These are phyloP conservation scores for Aegle marmelos DNA, from an alignment of 345 rosid genomes.

Conservation along the genomic window DNA sequence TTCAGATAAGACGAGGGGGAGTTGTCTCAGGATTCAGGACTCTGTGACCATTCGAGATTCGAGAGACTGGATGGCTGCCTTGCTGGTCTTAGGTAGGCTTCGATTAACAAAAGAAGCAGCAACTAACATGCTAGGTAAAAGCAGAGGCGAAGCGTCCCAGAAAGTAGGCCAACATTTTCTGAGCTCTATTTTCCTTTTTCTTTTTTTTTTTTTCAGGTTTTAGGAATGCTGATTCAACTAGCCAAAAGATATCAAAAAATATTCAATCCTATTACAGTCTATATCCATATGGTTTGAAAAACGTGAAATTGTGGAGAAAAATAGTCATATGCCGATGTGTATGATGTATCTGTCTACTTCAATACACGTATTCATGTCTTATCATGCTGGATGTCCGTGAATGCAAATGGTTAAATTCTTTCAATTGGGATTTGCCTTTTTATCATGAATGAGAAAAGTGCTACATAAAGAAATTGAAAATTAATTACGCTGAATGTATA, in stretches of 20 bases:
- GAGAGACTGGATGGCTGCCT: too few species aligned
- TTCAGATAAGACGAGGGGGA: not conserved
- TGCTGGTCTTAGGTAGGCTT: not conserved
- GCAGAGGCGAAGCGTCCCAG: not conserved
- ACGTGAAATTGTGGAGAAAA: not conserved
- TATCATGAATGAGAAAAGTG: not conserved
- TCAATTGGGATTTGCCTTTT: not conserved
- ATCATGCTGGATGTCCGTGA: not conserved
- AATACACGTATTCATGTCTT: slow-evolving; percentile 2
- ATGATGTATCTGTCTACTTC: slow-evolving; percentile 7
- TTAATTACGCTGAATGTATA: not conserved
- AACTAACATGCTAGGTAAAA: not conserved
- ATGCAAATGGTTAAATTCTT: not conserved
- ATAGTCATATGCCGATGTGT: not conserved
- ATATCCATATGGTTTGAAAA: not conserved
- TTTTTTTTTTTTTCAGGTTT: not conserved
- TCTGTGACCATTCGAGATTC: too few species aligned
- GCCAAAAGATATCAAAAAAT: not conserved
- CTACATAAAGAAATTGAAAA: not conserved
- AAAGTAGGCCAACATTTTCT: not conserved
- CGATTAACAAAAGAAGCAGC: not conserved
- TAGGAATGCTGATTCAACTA: not conserved
- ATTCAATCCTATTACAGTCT: not conserved
- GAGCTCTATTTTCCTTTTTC: too few species aligned
- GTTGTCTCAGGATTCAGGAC: not conserved